Base-by-base conservation (phyloP, 371 early-diverging fungal species). In the Rhizopus stolonifer region DNA sequence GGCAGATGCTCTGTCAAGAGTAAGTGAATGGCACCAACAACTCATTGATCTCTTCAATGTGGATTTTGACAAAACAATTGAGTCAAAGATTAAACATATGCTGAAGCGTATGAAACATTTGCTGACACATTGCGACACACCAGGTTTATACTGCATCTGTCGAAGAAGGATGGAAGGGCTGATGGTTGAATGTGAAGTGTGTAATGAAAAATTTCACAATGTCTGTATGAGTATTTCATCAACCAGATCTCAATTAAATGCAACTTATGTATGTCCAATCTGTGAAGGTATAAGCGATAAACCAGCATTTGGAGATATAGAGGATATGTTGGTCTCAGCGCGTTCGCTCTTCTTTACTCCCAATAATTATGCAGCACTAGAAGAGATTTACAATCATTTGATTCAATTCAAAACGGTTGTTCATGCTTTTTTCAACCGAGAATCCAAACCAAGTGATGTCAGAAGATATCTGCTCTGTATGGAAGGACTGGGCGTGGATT, bases 141-240 rank as follows among this genome's bases (percentile, higher is more conserved):
- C 44, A 1, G 67, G 61, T 1, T 46, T 60, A 1, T 85, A 77
- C 43, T 89, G 90, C 46, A 52, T 89, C 13, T 89, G 83, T 55
- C 69, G 86, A 52, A 67, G 70, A 36, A 61, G 77, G 1, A 83
- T 87, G 33, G 62, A 74, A 22, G 87, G 85, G 6, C 66, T 81
- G 54, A 91, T 91, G 90, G 80, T 90, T 31, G 85, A 86, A 58
- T 93, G 93, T 59, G 89, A 86, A 54, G 56, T 71, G n/a, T 93
- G 93, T 57, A 79, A 83, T 34, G 88, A 84, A 46, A 87, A 87
- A 90, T 93, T 89, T 60, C 93, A 93, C 57, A 79, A 77, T 13
- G 63, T 71, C 9, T 93, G 93, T 54, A 72, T 91, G 19, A 70
- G 75, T 42, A 64, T 86, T 5, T 62, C 82, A 14, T 81, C 83